A percentile compares a stretch with the other conserved stretches of the same genome.
These are phyloP conservation scores for Ceratocystis harringtonii DNA, from an alignment of 2,329 filamentous ascomycete species.

Conservation along the genomic window DNA sequence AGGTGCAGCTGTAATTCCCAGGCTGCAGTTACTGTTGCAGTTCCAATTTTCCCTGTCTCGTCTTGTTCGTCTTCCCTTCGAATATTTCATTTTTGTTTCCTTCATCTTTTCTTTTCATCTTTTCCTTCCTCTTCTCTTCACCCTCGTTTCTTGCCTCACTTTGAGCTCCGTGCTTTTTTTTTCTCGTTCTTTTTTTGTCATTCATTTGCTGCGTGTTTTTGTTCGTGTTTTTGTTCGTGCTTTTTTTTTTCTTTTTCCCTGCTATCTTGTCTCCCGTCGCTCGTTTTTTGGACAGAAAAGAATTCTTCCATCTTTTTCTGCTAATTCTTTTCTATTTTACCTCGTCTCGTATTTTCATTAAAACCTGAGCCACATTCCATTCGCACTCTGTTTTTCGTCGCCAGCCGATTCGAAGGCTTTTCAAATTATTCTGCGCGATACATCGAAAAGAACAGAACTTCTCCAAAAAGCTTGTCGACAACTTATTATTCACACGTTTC, in stretches of 20 bases:
- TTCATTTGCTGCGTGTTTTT: slow-evolving; percentile 8
- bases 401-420: background rate
- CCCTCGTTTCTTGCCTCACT: background rate
- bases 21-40: background rate
- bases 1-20: background rate
- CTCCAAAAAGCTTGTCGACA: background rate
- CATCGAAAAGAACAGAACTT: background rate
- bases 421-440: background rate
- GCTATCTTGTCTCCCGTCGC: background rate
- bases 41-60: background rate
- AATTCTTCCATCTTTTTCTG: background rate
- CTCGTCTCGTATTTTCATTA: background rate
- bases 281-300: background rate
- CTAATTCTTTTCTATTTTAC: background rate
- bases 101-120: background rate
- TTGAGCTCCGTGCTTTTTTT: slow-evolving; percentile 2
- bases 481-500: background rate
- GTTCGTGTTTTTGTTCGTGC: slow-evolving; percentile 1
- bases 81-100: background rate
- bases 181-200: slow-evolving; percentile 3
- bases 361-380: background rate
- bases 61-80: background rate
- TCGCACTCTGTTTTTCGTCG: background rate
- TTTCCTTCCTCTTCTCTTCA: background rate
- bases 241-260: too few relatives aligned